Conservation (phyloP, 176 grass and related monocot species). For the Cocos nucifera region DNA sequence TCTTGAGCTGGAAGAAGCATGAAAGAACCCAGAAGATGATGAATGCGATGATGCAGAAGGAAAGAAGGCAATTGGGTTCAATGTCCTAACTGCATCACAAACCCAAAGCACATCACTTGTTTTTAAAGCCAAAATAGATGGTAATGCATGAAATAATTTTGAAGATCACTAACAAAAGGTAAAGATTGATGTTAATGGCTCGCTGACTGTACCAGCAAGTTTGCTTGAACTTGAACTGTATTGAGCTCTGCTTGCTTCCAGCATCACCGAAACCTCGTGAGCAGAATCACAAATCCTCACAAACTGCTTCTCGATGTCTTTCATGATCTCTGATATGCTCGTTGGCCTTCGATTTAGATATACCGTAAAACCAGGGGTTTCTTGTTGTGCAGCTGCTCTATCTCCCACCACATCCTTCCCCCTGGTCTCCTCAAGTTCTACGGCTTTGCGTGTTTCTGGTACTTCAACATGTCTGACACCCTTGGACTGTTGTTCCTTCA, state of each 20-base stretch:
- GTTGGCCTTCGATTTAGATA: conserved; percentile 73
- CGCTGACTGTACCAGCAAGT: conserved; percentile 49
- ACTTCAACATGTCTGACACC: conserved; percentile 34
- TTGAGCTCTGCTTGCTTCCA: conserved; percentile 82
- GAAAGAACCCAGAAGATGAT: conserved; percentile 31
- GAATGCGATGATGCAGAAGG: conserved; percentile 3
- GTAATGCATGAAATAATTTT: no score
- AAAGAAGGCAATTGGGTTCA: conserved; percentile 13
- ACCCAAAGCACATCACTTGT: neutral
- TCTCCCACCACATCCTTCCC: conserved; percentile 54
- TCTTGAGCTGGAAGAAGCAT: conserved; percentile 17
- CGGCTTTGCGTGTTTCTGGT: conserved; percentile 30
- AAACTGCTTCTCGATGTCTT: conserved; percentile 74
- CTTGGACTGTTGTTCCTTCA: conserved; percentile 58
- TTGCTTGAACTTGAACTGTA: conserved; percentile 46
- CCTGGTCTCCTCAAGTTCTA: conserved; percentile 44
- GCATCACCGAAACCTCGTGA: conserved; percentile 75
- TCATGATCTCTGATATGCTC: conserved; percentile 67
- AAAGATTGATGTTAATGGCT: no score
- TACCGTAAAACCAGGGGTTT: conserved; percentile 84
- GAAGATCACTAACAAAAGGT: no score
- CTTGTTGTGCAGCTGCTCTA: conserved; percentile 40
- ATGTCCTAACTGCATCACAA: conserved; percentile 11
- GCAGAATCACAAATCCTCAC: conserved; percentile 60
- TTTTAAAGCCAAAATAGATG: no score